phyloP scores from a whole-genome alignment of 352 stramenopile genomes.

The Phytophthora cryptogea region DNA sequence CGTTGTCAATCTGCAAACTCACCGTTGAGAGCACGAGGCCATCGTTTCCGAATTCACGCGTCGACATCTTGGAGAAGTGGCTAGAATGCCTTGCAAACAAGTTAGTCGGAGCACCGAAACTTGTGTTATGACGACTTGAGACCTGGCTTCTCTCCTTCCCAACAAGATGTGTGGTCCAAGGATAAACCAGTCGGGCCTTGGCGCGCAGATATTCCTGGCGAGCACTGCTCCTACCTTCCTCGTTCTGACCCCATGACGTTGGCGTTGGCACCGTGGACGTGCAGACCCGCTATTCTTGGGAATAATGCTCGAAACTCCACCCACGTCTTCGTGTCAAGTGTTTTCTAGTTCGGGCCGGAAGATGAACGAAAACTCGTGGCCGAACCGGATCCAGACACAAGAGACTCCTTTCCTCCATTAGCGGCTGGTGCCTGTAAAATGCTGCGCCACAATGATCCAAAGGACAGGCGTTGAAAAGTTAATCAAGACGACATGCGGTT shows the following conservation, averaged over 20 bases:
- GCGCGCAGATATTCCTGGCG: constrained; percentile 29
- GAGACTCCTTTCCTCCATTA: neutral
- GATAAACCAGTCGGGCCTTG: neutral
- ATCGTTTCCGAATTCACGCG: constrained; percentile 14
- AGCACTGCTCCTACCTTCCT: constrained; percentile 5
- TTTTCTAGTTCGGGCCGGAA: constrained; percentile 12
- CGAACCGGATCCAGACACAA: neutral
- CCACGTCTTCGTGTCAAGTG: constrained; percentile 11
- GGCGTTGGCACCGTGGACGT: constrained; percentile 4
- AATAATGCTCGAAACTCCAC: neutral
- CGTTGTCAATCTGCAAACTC: constrained; percentile 57
- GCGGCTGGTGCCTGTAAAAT: neutral
- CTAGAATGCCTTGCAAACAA: neutral
- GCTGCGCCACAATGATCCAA: too few relatives aligned
- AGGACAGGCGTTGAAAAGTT: too few relatives aligned
- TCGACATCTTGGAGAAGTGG: constrained; percentile 15
- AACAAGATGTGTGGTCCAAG: neutral
- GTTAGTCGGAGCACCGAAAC: constrained; percentile 5
- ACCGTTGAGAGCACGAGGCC: constrained; percentile 48
- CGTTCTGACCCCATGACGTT: constrained; percentile 24
- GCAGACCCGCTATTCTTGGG: constrained; percentile 24
- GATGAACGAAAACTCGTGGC: neutral
- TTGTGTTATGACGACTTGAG: constrained; percentile 16
- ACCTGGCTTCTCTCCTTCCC: neutral
- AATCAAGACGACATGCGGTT: too few relatives aligned